A percentile compares a stretch with the other conserved stretches of the same genome.
Evolutionary conservation across 768 basidiomycete genomes (phyloP).

Genomic region (Ramaria sp.): DNA sequence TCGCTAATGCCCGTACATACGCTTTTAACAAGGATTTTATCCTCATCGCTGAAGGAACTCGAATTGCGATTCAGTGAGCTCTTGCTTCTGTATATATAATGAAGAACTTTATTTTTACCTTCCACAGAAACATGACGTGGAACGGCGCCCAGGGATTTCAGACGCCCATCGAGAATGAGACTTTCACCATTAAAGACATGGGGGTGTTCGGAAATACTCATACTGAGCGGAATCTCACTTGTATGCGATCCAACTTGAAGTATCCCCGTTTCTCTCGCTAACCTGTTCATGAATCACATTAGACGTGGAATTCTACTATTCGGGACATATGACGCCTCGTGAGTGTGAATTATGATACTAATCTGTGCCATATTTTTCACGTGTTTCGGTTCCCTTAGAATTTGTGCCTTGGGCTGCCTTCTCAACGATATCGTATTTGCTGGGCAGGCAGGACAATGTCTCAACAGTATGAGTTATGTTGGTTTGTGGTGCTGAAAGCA

Average conservation of each 20-base stretch:
- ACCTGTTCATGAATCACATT: not conserved
- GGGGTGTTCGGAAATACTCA: slow-evolving; percentile 23
- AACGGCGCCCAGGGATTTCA: slow-evolving; percentile 25
- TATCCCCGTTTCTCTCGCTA: not conserved
- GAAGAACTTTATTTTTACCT: not conserved
- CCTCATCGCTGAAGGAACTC: slow-evolving; percentile 25
- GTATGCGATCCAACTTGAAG: slow-evolving; percentile 12
- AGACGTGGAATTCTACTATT: slow-evolving; percentile 49
- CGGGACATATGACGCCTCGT: slow-evolving; percentile 54
- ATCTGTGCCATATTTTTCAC: not conserved
- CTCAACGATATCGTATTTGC: slow-evolving; percentile 27
- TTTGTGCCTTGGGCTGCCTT: slow-evolving; percentile 41
- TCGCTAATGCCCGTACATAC: not conserved
- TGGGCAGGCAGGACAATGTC: slow-evolving; percentile 31
- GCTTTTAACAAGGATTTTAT: slow-evolving; percentile 21
- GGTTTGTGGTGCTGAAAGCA: not conserved
- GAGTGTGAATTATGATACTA: slow-evolving; percentile 12
- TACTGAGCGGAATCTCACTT: slow-evolving; percentile 23
- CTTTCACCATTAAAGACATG: slow-evolving; percentile 21
- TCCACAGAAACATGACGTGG: slow-evolving; percentile 25
- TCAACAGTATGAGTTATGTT: not conserved
- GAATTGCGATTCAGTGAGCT: slow-evolving; percentile 26
- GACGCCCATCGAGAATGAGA: slow-evolving; percentile 22
- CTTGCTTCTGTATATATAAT: not conserved
- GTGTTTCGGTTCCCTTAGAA: slow-evolving; percentile 19